A percentile compares a stretch with the other conserved stretches of the same genome.
Conservation (phyloP, 2,329 filamentous ascomycete species). For the Sporothrix euskadiensis region DNA sequence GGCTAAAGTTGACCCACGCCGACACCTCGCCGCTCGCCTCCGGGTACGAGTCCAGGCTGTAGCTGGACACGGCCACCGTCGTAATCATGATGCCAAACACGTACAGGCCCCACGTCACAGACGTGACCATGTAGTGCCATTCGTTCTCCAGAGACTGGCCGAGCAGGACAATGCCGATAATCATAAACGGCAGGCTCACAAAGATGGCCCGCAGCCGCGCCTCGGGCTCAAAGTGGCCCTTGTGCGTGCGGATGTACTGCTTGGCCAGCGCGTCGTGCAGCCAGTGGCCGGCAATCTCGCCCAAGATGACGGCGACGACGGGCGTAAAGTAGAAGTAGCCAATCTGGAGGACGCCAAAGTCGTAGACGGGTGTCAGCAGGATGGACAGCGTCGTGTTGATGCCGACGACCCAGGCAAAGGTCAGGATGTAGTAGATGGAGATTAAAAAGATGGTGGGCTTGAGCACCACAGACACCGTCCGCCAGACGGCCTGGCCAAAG, state of each 20-base stretch:
- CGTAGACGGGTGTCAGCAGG: conserved; percentile 52
- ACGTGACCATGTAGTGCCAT: conserved; percentile 55
- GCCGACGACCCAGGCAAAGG: conserved; percentile 54
- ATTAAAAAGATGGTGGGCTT: conserved; percentile 45
- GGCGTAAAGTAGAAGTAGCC: conserved; percentile 61
- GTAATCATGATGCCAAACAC: conserved; percentile 58
- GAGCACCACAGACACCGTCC: conserved; percentile 43
- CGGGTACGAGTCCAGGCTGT: conserved; percentile 56
- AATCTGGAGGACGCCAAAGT: conserved; percentile 52
- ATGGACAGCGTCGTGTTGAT: conserved; percentile 59
- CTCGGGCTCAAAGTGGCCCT: conserved; percentile 59
- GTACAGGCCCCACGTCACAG: conserved; percentile 55
- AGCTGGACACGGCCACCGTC: conserved; percentile 54
- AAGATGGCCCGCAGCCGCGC: conserved; percentile 52
- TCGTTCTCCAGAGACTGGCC: conserved; percentile 52
- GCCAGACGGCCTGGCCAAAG: conserved; percentile 44
- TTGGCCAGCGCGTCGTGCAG: conserved; percentile 54
- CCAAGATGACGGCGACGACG: conserved; percentile 55
- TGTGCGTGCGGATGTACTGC: conserved; percentile 48
- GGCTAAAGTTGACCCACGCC: conserved; percentile 53
- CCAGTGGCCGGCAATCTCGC: conserved; percentile 57
- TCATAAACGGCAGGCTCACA: conserved; percentile 51
- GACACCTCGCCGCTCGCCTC: conserved; percentile 56
- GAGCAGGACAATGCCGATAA: conserved; percentile 52
- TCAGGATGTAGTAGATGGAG: conserved; percentile 41